These are phyloP conservation scores for Entomophthora muscae DNA, from an alignment of 371 early-diverging fungal genomes.

Conservation along the genomic window DNA sequence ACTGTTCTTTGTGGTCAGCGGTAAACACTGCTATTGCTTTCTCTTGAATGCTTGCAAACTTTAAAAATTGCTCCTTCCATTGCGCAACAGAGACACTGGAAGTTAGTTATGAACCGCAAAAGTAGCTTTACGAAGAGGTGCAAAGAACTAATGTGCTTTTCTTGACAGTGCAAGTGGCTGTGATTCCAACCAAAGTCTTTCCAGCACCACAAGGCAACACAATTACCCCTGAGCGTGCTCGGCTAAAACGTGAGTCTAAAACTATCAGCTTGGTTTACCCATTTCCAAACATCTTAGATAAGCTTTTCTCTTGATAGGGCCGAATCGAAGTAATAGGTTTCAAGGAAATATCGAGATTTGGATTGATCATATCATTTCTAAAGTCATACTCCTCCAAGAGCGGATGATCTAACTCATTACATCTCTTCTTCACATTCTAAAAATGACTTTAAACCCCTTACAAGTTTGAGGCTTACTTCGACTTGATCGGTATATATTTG, in stretches of 20 bases:
- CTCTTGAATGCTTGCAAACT: slow-evolving; percentile 89
- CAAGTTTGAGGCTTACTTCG: slow-evolving; percentile 27
- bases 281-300: slow-evolving; percentile 99
- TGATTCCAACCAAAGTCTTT: slow-evolving; percentile 98
- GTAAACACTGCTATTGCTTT: slow-evolving; percentile 93
- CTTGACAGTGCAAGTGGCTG: slow-evolving; percentile 97
- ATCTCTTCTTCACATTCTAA: slow-evolving; percentile 65
- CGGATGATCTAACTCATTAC: slow-evolving; percentile 93
- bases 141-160: slow-evolving; percentile 93
- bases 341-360: slow-evolving; percentile 86
- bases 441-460: not conserved
- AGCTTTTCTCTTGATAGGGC: slow-evolving; percentile 96
- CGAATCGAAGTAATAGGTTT: slow-evolving; percentile 91
- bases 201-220: slow-evolving; percentile 99
- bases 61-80: slow-evolving; percentile 94
- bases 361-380: slow-evolving; percentile 72
- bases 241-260: slow-evolving; percentile 12
- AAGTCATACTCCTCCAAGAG: slow-evolving; percentile 99
- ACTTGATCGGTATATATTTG: slow-evolving; percentile 67
- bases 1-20: slow-evolving; percentile 87
- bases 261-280: slow-evolving; percentile 16
- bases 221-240: slow-evolving; percentile 99
- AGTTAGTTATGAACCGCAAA: not conserved
- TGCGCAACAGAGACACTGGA: slow-evolving; percentile 95
- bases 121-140: slow-evolving; percentile 76